Percentiles rank a stretch among this genome's conserved stretches.
phyloP scores from a whole-genome alignment of 75 land plant genomes.

The Pinus tabuliformis region DNA sequence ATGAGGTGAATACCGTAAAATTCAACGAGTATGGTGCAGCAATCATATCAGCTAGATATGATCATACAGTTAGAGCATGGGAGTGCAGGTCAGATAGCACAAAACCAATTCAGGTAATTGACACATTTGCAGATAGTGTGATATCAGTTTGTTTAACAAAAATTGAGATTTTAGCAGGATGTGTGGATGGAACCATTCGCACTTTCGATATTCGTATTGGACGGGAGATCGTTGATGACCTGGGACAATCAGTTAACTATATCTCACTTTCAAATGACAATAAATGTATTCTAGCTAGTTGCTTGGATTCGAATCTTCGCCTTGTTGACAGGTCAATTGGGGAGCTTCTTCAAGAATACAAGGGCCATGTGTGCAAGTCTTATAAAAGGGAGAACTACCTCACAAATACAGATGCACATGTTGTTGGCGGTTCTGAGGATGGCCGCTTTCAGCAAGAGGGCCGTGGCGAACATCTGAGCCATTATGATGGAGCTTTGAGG shows the following conservation, averaged over 20 bases:
- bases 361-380: slow-evolving; percentile 51
- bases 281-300: slow-evolving; percentile 85
- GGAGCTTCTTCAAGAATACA: slow-evolving; percentile 94
- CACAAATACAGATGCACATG: too few relatives aligned
- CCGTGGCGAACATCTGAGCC: too few relatives aligned
- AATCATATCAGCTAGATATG: slow-evolving; percentile 91
- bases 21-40: slow-evolving; percentile 82
- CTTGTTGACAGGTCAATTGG: slow-evolving; percentile 91
- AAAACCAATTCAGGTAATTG: slow-evolving; percentile 96
- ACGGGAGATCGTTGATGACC: slow-evolving; percentile 79
- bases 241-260: slow-evolving; percentile 94
- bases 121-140: slow-evolving; percentile 90
- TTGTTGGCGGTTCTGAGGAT: too few relatives aligned
- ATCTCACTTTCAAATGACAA: slow-evolving; percentile 88
- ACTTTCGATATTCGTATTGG: slow-evolving; percentile 96
- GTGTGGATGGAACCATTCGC: slow-evolving; percentile 95
- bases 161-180: slow-evolving; percentile 90
- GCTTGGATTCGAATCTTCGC: slow-evolving; percentile 85
- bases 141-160: slow-evolving; percentile 86
- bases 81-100: slow-evolving; percentile 95
- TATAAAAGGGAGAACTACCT: too few relatives aligned
- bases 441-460: too few relatives aligned
- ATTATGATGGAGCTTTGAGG: too few relatives aligned
- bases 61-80: slow-evolving; percentile 85
- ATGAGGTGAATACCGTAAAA: slow-evolving; percentile 90